These are phyloP conservation scores for Akanthomyces lecanii DNA, from an alignment of 2,329 filamentous ascomycete genomes.

Conservation along the genomic window DNA sequence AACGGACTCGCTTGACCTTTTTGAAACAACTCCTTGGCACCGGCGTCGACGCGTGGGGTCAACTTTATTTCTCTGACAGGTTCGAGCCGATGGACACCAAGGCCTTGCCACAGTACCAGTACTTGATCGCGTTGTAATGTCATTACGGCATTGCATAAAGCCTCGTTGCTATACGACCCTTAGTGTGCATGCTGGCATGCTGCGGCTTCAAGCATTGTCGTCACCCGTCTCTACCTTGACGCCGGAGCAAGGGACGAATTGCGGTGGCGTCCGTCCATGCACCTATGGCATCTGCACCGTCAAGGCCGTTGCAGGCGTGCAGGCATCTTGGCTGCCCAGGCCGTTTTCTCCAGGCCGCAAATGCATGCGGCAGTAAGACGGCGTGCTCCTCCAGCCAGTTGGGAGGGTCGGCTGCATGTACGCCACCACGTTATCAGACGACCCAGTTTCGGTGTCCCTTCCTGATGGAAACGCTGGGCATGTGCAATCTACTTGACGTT, in stretches of 20 bases:
- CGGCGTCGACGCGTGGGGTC: background rate
- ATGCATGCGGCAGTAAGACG: background rate
- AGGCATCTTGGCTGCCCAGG: background rate
- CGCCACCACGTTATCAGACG: constrained; percentile 10
- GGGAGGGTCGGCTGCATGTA: background rate
- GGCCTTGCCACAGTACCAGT: background rate
- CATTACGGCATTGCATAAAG: background rate
- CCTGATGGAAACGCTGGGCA: background rate
- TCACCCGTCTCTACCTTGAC: background rate
- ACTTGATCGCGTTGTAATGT: background rate
- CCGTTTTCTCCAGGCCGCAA: background rate
- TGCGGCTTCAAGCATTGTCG: background rate
- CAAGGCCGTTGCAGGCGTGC: background rate
- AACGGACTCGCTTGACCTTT: background rate
- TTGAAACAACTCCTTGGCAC: constrained; percentile 4
- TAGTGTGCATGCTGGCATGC: background rate
- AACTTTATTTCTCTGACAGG: constrained; percentile 3
- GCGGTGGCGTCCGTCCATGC: constrained; percentile 9
- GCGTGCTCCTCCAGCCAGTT: background rate
- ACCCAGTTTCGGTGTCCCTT: constrained; percentile 2
- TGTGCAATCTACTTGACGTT: constrained; percentile 1
- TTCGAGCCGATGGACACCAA: background rate
- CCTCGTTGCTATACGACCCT: background rate
- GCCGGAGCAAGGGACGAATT: constrained; percentile 1
- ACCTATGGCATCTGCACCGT: constrained; percentile 10